A percentile compares a stretch with the other conserved stretches of the same genome.
Conservation (phyloP, 2,329 filamentous ascomycete genomes). For the Xylaria polymorpha region DNA sequence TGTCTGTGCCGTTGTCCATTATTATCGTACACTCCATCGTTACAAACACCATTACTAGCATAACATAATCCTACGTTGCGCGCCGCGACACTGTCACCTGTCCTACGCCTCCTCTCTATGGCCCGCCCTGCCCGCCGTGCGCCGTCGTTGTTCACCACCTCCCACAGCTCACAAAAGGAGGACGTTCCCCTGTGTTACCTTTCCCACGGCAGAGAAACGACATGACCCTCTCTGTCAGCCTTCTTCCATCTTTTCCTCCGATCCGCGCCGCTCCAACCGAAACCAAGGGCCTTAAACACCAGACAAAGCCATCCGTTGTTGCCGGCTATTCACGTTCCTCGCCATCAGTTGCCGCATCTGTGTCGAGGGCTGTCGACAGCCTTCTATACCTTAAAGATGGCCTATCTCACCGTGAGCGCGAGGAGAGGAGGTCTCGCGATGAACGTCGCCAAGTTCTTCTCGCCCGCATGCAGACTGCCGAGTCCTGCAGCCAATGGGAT, state of each 20-base stretch:
- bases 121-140: conserved; percentile 18
- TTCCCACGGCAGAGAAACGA: conserved; percentile 27
- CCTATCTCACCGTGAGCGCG: conserved; percentile 62
- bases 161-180: conserved; percentile 15
- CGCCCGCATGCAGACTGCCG: conserved; percentile 74
- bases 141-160: neutral
- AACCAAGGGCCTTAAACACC: conserved; percentile 8
- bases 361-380: conserved; percentile 56
- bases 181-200: neutral
- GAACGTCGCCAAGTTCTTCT: conserved; percentile 72
- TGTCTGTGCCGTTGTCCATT: neutral
- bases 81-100: neutral
- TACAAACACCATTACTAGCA: neutral
- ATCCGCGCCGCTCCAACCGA: conserved; percentile 17
- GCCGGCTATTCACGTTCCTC: conserved; percentile 12
- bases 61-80: neutral
- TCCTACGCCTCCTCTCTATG: conserved; percentile 14
- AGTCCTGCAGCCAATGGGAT: conserved; percentile 78
- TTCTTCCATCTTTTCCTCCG: conserved; percentile 41
- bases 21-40: neutral
- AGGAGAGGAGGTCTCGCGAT: conserved; percentile 60
- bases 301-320: neutral
- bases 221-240: conserved; percentile 45
- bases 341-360: conserved; percentile 36
- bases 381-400: conserved; percentile 65